These are phyloP conservation scores for Dimocarpus longan DNA, from an alignment of 345 rosid species.

Conservation along the genomic window DNA sequence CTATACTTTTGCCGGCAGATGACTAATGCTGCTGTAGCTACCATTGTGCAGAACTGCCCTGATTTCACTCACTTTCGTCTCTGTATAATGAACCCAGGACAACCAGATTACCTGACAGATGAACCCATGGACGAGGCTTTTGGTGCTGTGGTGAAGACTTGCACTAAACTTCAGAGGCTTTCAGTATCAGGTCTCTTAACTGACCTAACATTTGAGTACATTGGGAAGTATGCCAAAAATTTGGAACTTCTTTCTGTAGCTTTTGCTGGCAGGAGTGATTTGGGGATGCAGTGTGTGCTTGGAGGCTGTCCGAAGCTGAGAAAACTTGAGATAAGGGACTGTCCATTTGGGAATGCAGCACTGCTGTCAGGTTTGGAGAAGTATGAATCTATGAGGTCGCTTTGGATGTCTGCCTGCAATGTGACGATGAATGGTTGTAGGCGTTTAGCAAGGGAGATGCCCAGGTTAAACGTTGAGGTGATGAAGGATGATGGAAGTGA, in stretches of 20 bases:
- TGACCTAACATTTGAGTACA: slow-evolving; percentile 62
- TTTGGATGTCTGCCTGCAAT: slow-evolving; percentile 79
- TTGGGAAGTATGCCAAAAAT: slow-evolving; percentile 67
- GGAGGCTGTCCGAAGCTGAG: slow-evolving; percentile 64
- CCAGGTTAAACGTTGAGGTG: slow-evolving; percentile 72
- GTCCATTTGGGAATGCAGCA: slow-evolving; percentile 70
- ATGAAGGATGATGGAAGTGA: slow-evolving; percentile 67
- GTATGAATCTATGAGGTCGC: slow-evolving; percentile 76
- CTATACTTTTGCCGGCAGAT: slow-evolving; percentile 72
- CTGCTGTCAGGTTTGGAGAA: slow-evolving; percentile 67
- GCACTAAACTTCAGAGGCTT: slow-evolving; percentile 67
- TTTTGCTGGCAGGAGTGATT: slow-evolving; percentile 71
- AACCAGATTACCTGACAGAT: slow-evolving; percentile 61
- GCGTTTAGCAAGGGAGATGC: slow-evolving; percentile 60
- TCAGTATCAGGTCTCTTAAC: slow-evolving; percentile 68
- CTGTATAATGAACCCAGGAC: slow-evolving; percentile 70
- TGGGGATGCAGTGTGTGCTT: slow-evolving; percentile 69
- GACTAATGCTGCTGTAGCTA: slow-evolving; percentile 75
- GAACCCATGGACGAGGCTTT: slow-evolving; percentile 78
- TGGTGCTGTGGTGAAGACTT: slow-evolving; percentile 68
- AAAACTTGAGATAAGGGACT: slow-evolving; percentile 75
- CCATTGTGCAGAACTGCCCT: slow-evolving; percentile 67
- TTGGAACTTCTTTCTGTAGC: slow-evolving; percentile 75
- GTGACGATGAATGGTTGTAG: slow-evolving; percentile 64
- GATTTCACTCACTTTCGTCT: slow-evolving; percentile 72